Base-by-base conservation (phyloP, 2,329 filamentous ascomycete genomes). In the Microthyrium microscopicum region DNA sequence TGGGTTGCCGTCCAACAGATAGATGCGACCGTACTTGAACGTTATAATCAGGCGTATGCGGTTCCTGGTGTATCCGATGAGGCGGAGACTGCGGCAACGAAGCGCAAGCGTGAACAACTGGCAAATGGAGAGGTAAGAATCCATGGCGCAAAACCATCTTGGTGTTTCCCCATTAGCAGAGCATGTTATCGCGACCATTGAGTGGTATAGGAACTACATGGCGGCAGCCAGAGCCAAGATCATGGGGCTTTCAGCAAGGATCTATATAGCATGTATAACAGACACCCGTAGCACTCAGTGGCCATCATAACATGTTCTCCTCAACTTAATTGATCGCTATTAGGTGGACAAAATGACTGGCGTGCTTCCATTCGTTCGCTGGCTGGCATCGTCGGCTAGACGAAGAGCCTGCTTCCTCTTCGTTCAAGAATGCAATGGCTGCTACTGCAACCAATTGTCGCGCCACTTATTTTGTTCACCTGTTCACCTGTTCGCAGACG, bases 1-100 rank as follows among this genome's bases (percentile, higher is more conserved):
- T 94, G 85, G 85, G 66, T 83, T 34, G 76, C 73, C 43, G 62
- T 35, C 19, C 16, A n/a, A 11, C 29, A 71, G 68, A 56, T 68
- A 50, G 70, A 75, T 50, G 68, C 74, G 51, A 62, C 63, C 32
- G 52, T 71, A 31, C 49, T 73, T 39, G 66, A 68, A 46, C 62
- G 71, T 51, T 72, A 77, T 50, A 61, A 65, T 50, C 60, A 66
- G 49, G 69, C 68, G 26, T 77, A 77, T 52, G 65, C 58, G 38
- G 62, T 73, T 12, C 53, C 58, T 30, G 71, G 69, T 9, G 69
- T 74, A 17, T 67, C 73, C 42, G 69, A 73, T 37, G 53, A 60
- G 27, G 66, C 65, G 39, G 53, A 57, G 5, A 57, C 58, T n/a
- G 57, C 61, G 26, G 54, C 57, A 17, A 46, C 56, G 5, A 20